phyloP scores from a whole-genome alignment of 495 filamentous ascomycete genomes.

The Neurospora pannonica region DNA sequence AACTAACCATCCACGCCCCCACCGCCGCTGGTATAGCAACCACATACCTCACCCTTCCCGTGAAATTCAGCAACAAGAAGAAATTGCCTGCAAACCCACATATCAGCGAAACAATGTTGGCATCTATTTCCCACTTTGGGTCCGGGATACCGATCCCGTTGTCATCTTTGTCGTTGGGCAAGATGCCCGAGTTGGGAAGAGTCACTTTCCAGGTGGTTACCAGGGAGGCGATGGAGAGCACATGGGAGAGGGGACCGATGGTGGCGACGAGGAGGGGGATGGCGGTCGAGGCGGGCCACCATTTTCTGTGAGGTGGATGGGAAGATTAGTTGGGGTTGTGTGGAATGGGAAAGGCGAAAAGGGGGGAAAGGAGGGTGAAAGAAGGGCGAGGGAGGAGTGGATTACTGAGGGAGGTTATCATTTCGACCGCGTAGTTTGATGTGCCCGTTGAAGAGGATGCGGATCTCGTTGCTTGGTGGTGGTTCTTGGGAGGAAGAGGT shows the following conservation, averaged over 20 bases:
- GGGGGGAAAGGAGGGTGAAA: neutral
- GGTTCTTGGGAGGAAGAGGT: neutral
- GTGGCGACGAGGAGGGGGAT: conserved; percentile 67
- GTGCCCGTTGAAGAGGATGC: conserved; percentile 3
- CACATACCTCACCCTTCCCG: conserved; percentile 61
- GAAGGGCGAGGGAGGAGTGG: neutral
- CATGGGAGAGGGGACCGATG: conserved; percentile 63
- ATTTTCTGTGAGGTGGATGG: conserved; percentile 19
- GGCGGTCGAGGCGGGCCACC: conserved; percentile 74
- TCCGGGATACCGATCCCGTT: conserved; percentile 43
- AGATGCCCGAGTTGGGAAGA: conserved; percentile 25
- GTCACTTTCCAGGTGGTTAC: conserved; percentile 53
- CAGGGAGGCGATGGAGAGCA: conserved; percentile 65
- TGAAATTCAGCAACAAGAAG: conserved; percentile 72
- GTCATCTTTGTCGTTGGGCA: conserved; percentile 37
- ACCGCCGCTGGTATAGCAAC: conserved; percentile 62
- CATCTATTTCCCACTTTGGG: conserved; percentile 42
- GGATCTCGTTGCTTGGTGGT: conserved; percentile 3
- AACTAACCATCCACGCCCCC: conserved; percentile 57
- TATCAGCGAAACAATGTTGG: conserved; percentile 59
- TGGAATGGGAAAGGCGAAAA: neutral
- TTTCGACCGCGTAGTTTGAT: conserved; percentile 25
- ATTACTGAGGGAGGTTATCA: conserved; percentile 28
- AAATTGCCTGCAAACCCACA: conserved; percentile 62
- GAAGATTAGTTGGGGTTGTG: neutral